These are phyloP conservation scores for Candolleomyces eurysporus DNA, from an alignment of 768 basidiomycete species.

Conservation along the genomic window DNA sequence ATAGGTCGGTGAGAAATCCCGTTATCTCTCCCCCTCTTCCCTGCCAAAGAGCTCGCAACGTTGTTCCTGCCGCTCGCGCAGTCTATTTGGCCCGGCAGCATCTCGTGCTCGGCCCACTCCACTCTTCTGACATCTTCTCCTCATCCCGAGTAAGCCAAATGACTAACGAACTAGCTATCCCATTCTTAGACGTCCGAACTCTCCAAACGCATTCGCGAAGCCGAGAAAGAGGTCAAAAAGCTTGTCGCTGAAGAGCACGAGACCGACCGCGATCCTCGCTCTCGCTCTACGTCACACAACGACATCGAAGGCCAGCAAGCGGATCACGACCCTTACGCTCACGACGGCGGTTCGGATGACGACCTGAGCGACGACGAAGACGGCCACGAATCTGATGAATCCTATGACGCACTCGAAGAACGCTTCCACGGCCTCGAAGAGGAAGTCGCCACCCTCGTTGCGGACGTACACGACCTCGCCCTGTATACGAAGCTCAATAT, in stretches of 20 bases:
- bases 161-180: slow-evolving; percentile 3
- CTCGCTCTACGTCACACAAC: neutral
- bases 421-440: slow-evolving; percentile 87
- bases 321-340: slow-evolving; percentile 37
- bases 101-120: neutral
- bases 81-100: neutral
- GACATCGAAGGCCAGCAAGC: slow-evolving; percentile 61
- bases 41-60: too few relatives aligned
- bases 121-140: neutral
- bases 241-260: slow-evolving; percentile 62
- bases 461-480: slow-evolving; percentile 88
- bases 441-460: slow-evolving; percentile 92
- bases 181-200: slow-evolving; percentile 73
- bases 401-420: slow-evolving; percentile 77
- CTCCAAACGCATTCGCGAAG: slow-evolving; percentile 73
- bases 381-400: slow-evolving; percentile 43
- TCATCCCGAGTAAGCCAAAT: neutral
- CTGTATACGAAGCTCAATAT: slow-evolving; percentile 96
- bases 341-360: slow-evolving; percentile 73
- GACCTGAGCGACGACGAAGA: slow-evolving; percentile 46
- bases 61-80: too few relatives aligned
- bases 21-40: too few relatives aligned
- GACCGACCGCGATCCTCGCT: slow-evolving; percentile 6
- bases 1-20: too few relatives aligned
- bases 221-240: slow-evolving; percentile 76